phyloP scores from a whole-genome alignment of 2,329 filamentous ascomycete genomes.

The Sordariomycetes sp. region DNA sequence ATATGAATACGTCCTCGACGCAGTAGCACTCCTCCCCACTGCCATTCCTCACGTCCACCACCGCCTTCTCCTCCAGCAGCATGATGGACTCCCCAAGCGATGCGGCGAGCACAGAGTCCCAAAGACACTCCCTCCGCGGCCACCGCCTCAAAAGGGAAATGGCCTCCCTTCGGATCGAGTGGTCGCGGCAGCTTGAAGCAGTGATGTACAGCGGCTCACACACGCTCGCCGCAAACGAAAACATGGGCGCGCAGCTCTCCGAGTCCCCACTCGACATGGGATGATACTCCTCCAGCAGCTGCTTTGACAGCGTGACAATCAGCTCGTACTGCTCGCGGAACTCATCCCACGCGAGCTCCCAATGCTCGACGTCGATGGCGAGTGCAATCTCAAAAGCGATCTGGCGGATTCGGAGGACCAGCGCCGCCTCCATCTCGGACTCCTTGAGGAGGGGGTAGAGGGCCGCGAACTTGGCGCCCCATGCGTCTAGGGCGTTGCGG shows the following conservation, averaged over 20 bases:
- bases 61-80: conserved; percentile 4
- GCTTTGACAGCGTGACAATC: conserved; percentile 3
- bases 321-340: conserved; percentile 4
- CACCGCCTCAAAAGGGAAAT: conserved; percentile 4
- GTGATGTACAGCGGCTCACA: conserved; percentile 6
- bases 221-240: conserved; percentile 4
- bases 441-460: conserved; percentile 4
- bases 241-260: conserved; percentile 1
- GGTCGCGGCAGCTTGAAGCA: conserved; percentile 2
- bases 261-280: background rate
- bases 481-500: conserved; percentile 4
- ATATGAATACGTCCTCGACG: background rate
- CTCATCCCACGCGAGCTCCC: conserved; percentile 6
- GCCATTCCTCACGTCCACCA: background rate
- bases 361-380: conserved; percentile 2
- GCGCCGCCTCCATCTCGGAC: conserved; percentile 5
- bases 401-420: conserved; percentile 4
- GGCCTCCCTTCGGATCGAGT: background rate
- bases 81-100: conserved; percentile 6
- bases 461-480: conserved; percentile 5
- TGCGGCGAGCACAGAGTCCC: conserved; percentile 6
- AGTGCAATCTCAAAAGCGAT: conserved; percentile 5
- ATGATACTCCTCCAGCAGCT: conserved; percentile 1
- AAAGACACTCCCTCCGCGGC: conserved; percentile 5
- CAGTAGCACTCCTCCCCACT: background rate